A percentile compares a stretch with the other conserved stretches of the same genome.
Evolutionary conservation across 2,329 filamentous ascomycete genomes (phyloP).

Genomic region (Xylariomycetidae sp.): DNA sequence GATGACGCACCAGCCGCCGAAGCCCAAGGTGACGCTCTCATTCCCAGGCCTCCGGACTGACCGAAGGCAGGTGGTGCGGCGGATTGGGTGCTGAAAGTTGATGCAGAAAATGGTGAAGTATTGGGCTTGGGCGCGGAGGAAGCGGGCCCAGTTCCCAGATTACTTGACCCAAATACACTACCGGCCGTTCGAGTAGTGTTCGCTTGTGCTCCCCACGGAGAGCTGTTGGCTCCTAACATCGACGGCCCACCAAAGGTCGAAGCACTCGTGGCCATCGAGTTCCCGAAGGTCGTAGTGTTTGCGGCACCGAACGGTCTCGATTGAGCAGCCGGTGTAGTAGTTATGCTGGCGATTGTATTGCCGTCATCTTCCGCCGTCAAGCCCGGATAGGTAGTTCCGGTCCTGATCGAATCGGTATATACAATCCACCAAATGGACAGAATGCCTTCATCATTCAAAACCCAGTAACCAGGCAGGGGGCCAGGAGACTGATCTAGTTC

Average conservation of each 20-base stretch:
- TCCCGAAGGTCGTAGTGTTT: conserved; percentile 37
- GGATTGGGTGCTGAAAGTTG: conserved; percentile 27
- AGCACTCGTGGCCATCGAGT: conserved; percentile 27
- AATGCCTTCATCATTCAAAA: conserved; percentile 84
- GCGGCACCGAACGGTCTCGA: conserved; percentile 16
- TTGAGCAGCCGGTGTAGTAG: conserved; percentile 28
- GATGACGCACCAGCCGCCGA: conserved; percentile 29
- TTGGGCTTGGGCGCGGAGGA: conserved; percentile 44
- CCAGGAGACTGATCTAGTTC: conserved; percentile 74
- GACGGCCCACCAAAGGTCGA: conserved; percentile 45
- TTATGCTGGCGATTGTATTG: too few species aligned
- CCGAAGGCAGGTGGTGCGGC: conserved; percentile 42
- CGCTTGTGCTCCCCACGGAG: conserved; percentile 43
- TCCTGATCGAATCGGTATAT: conserved; percentile 78
- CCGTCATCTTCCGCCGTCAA: conserved; percentile 49
- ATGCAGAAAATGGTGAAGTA: conserved; percentile 38
- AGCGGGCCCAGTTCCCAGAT: conserved; percentile 35
- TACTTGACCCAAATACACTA: conserved; percentile 38
- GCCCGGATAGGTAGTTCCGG: conserved; percentile 68
- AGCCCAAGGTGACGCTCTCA: conserved; percentile 52
- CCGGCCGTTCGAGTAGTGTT: conserved; percentile 26
- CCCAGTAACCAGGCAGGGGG: conserved; percentile 78
- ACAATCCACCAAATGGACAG: conserved; percentile 87
- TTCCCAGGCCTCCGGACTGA: conserved; percentile 43
- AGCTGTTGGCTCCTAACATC: conserved; percentile 45